Evolutionary conservation across 2,329 filamentous ascomycete species (phyloP), one percentile per base, ranked within the genome.

Genomic region (Cladosporium sp.): DNA sequence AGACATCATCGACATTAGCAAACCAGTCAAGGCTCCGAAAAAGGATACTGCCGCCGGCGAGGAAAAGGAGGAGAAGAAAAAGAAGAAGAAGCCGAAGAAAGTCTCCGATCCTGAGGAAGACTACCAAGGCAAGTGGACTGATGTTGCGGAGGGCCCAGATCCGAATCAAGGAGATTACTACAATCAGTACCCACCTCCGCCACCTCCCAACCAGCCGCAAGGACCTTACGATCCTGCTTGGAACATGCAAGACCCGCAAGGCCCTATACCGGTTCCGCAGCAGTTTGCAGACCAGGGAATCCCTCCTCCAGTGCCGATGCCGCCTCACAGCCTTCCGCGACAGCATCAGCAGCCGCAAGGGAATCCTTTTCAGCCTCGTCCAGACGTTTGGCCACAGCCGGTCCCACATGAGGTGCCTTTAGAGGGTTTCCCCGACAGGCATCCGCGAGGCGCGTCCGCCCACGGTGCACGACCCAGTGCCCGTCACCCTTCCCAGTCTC

Each of bases 341-440:
- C 48, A 43, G 9, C 35, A 35, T 13, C 33, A 46, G 3, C n/a
- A 35, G 10, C 34, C 10, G n/a, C 35, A 13, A 9, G 13, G 13
- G 18, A 7, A 52, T 37, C 40, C 49, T 10, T 52, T 52, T 19
- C 49, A 52, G 33, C 33, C 49, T 4, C 28, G 43, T 18, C 45
- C 45, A 18, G 19, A 37, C 13, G n/a, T 44, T 34, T 44, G 33
- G 10, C 38, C 48, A 9, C 40, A 50, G 18, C 14, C 38, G 22
- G 16, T 43, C 9, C 31, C 48, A 11, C 14, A 46, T 33, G n/a
- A 28, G 22, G 22, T 28, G 22, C 22, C 45, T 6, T 28, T 43
- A 28, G 40, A 43, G 6, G n/a, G 13, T 28, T 43, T 32, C 3
- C 11, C 31, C 19, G 19, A 43, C 40, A 19, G 42, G 11, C 48